Conservation (phyloP, 2,329 filamentous ascomycete species). For the Colletotrichum sp. region DNA sequence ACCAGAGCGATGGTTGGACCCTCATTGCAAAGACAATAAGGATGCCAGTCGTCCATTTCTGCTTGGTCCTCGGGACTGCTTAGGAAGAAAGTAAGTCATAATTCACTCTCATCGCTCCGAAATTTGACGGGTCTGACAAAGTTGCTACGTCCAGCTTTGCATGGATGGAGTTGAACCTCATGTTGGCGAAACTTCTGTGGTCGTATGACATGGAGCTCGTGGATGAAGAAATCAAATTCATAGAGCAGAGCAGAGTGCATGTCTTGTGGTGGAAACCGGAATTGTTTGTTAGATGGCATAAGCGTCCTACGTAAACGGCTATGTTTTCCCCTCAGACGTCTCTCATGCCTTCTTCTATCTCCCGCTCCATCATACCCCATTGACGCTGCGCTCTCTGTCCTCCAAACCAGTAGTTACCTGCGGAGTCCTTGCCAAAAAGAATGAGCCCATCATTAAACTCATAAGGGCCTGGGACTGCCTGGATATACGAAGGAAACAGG, state of each 20-base stretch:
- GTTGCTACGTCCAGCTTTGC: neutral
- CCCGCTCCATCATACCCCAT: constrained; percentile 26
- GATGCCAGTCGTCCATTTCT: neutral
- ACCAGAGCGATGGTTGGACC: neutral
- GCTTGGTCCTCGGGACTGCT: neutral
- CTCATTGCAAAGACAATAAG: neutral
- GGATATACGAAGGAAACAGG: constrained; percentile 22
- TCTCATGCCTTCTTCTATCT: neutral
- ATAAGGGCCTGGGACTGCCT: constrained; percentile 10
- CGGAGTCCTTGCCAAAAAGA: constrained; percentile 32
- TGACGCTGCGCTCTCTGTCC: constrained; percentile 22
- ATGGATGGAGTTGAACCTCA: neutral
- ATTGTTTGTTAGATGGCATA: neutral
- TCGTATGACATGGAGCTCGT: neutral
- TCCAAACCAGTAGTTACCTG: constrained; percentile 34
- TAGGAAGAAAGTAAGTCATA: neutral
- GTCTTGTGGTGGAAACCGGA: neutral
- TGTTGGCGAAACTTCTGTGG: neutral
- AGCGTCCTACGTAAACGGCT: neutral
- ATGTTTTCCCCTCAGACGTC: neutral
- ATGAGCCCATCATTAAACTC: constrained; percentile 25
- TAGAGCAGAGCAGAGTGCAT: neutral
- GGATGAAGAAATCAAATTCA: neutral
- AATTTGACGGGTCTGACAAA: neutral
- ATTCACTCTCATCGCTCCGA: neutral